Conservation (phyloP, 2,329 filamentous ascomycete genomes). For the Fonsecaea erecta region DNA sequence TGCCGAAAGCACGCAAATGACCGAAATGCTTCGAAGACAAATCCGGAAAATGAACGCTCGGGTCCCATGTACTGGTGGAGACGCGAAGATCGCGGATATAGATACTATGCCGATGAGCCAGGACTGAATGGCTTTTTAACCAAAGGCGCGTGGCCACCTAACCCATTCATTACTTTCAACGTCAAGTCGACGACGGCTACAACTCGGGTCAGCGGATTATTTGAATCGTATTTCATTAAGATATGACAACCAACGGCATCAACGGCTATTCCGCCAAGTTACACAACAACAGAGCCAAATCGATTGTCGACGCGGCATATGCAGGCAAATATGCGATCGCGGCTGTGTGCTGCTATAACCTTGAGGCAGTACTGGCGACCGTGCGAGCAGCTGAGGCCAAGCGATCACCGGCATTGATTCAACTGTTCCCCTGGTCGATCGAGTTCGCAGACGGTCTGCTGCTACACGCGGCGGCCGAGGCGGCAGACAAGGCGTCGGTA, state of each 20-base stretch:
- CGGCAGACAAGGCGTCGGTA: slow-evolving; percentile 61
- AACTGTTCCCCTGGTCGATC: slow-evolving; percentile 76
- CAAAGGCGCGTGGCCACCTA: neutral
- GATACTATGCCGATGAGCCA: neutral
- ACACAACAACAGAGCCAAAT: slow-evolving; percentile 37
- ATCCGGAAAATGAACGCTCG: neutral
- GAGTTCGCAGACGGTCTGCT: slow-evolving; percentile 65
- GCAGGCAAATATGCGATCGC: slow-evolving; percentile 35
- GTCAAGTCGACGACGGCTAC: neutral
- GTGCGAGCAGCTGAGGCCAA: slow-evolving; percentile 72
- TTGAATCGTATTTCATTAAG: neutral
- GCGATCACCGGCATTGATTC: slow-evolving; percentile 69
- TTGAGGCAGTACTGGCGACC: slow-evolving; percentile 71
- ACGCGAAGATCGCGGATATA: neutral
- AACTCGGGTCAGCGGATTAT: neutral
- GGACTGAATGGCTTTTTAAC: neutral
- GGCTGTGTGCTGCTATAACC: slow-evolving; percentile 58
- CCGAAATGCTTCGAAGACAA: neutral
- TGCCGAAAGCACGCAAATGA: neutral
- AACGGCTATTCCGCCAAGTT: neutral
- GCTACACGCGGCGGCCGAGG: slow-evolving; percentile 61
- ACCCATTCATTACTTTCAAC: neutral
- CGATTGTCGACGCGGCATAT: slow-evolving; percentile 40
- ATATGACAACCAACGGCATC: slow-evolving; percentile 10
- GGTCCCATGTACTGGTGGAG: neutral